Evolutionary conservation across 2,329 filamentous ascomycete genomes (phyloP).

Genomic region (Venturia aucupariae): DNA sequence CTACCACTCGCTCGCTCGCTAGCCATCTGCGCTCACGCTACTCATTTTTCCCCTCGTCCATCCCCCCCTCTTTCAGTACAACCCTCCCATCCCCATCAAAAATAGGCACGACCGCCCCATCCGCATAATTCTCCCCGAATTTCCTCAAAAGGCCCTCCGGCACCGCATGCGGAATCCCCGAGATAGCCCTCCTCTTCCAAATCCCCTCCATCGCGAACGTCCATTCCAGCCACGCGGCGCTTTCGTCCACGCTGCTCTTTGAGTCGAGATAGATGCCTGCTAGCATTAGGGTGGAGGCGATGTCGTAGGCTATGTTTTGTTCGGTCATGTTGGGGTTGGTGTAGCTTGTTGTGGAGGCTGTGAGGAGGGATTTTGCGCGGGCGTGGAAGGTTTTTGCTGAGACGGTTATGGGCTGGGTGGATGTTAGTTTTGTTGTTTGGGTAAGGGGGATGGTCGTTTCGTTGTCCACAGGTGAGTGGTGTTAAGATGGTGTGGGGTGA

Average conservation of each 20-base stretch:
- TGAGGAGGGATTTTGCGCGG: neutral
- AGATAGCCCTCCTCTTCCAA: neutral
- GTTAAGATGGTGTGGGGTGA: neutral
- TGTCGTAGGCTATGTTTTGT: neutral
- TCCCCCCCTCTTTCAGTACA: neutral
- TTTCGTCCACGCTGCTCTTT: neutral
- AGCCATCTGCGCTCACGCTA: neutral
- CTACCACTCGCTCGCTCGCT: no score
- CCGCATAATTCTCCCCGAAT: neutral
- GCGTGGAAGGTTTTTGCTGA: neutral
- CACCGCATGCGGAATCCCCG: neutral
- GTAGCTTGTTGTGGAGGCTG: neutral
- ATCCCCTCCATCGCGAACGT: neutral
- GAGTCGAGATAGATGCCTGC: neutral
- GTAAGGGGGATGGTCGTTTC: neutral
- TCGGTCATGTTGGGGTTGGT: neutral
- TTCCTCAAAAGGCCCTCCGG: neutral
- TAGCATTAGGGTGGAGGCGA: neutral
- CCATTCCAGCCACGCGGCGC: constrained; percentile 2
- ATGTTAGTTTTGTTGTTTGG: neutral
- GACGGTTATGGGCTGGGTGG: neutral
- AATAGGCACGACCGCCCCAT: neutral
- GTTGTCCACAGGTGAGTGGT: neutral
- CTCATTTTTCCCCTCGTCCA: neutral
- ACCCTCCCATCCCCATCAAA: neutral